phyloP scores from a whole-genome alignment of 352 stramenopile species.

The Phytophthora rubi region DNA sequence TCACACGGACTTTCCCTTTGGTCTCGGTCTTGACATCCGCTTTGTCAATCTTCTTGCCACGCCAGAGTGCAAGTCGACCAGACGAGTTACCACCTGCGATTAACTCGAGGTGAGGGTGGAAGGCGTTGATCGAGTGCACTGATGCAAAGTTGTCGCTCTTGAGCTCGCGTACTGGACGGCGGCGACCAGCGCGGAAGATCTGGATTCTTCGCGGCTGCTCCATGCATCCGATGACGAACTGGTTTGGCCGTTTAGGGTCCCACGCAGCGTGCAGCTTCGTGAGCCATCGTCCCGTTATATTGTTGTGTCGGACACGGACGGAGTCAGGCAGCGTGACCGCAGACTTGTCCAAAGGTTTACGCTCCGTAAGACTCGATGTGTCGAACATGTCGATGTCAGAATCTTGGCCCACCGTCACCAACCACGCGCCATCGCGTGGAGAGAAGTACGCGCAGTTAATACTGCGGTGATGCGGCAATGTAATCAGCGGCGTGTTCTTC shows the following conservation, averaged over 20 bases:
- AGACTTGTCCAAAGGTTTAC: constrained; percentile 39
- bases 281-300: constrained; percentile 86
- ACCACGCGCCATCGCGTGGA: constrained; percentile 55
- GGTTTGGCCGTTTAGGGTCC: constrained; percentile 75
- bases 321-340: constrained; percentile 50
- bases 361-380: constrained; percentile 44
- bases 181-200: constrained; percentile 77
- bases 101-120: constrained; percentile 76
- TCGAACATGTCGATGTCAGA: constrained; percentile 82
- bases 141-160: constrained; percentile 74
- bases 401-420: constrained; percentile 87
- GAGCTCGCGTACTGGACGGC: constrained; percentile 75
- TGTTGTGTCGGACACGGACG: constrained; percentile 72
- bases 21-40: constrained; percentile 16
- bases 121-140: constrained; percentile 89
- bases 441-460: constrained; percentile 91
- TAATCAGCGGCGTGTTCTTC: constrained; percentile 54
- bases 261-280: constrained; percentile 86
- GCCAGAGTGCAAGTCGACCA: constrained; percentile 70
- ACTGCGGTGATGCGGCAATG: constrained; percentile 73
- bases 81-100: constrained; percentile 86
- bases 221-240: constrained; percentile 87
- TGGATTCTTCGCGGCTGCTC: constrained; percentile 81
- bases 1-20: constrained; percentile 13
- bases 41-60: constrained; percentile 38